Conservation (phyloP, 1,139 yeast species). For the Eremothecium gossypii region DNA sequence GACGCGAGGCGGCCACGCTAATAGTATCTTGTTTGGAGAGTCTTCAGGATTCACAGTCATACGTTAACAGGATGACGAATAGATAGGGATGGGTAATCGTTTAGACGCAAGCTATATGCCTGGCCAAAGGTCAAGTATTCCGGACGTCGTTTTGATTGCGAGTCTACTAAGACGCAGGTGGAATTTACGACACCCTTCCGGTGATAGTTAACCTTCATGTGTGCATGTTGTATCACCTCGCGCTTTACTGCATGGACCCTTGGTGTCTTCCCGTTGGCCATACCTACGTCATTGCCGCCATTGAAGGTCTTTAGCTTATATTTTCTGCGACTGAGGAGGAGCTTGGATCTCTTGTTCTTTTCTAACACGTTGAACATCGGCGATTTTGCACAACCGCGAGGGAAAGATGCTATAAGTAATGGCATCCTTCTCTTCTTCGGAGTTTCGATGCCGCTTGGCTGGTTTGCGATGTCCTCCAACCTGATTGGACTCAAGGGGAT, state of each 20-base stretch:
- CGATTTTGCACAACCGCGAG: conserved; percentile 21
- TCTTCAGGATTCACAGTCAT: not conserved
- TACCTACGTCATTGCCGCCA: conserved; percentile 6
- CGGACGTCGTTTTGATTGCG: conserved; percentile 5
- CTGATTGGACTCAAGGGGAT: conserved; percentile 14
- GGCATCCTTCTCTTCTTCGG: conserved; percentile 19
- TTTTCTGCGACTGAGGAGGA: conserved; percentile 21
- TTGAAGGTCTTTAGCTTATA: conserved; percentile 20
- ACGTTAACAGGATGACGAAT: conserved; percentile 3
- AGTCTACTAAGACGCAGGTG: conserved; percentile 8
- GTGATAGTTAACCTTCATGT: conserved; percentile 25
- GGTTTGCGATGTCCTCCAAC: conserved; percentile 23
- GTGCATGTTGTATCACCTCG: conserved; percentile 21
- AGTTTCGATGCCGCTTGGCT: conserved; percentile 16
- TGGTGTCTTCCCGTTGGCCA: not conserved
- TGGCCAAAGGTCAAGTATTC: conserved; percentile 8
- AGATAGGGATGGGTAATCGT: conserved; percentile 15
- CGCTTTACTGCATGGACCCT: conserved; percentile 16
- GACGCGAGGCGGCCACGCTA: too few species aligned
- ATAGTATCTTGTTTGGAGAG: not conserved
- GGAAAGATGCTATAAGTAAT: conserved; percentile 24
- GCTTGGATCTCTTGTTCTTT: conserved; percentile 17
- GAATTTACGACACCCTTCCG: conserved; percentile 23
- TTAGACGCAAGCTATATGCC: conserved; percentile 12
- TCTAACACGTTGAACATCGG: conserved; percentile 22